A percentile compares a stretch with the other conserved stretches of the same genome.
These are phyloP conservation scores for Malania oleifera DNA, from an alignment of 164 flowering plant species.

Conservation along the genomic window DNA sequence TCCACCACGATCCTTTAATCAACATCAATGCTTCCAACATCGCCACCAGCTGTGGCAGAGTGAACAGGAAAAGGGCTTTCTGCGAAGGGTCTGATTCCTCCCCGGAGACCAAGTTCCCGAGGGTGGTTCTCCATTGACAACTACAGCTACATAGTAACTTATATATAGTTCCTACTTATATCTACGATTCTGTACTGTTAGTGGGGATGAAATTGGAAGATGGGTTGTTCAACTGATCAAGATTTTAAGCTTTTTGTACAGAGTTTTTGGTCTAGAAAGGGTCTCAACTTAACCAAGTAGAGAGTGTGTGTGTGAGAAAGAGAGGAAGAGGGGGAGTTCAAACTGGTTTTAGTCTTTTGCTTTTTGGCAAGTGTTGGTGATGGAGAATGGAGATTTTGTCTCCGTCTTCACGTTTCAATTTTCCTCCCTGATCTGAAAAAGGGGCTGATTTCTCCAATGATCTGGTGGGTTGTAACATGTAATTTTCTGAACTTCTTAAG, in stretches of 20 bases:
- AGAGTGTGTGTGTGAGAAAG: conserved; percentile 1
- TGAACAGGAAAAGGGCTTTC: conserved; percentile 39
- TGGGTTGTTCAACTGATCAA: conserved; percentile 18
- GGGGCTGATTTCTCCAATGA: conserved; percentile 14
- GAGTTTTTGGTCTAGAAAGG: conserved; percentile 10
- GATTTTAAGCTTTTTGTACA: conserved; percentile 28
- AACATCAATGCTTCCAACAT: conserved; percentile 6
- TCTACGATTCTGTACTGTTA: conserved; percentile 3
- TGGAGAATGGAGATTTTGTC: conserved; percentile 10
- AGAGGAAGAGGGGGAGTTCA: neutral
- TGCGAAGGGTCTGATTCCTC: conserved; percentile 45
- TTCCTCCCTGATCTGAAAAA: conserved; percentile 7
- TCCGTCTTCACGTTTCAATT: conserved; percentile 9
- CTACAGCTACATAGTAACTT: neutral
- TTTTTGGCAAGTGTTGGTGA: neutral
- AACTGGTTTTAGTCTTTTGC: neutral
- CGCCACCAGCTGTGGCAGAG: conserved; percentile 23
- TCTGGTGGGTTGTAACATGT: conserved; percentile 6
- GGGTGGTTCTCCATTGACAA: conserved; percentile 46
- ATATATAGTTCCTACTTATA: neutral
- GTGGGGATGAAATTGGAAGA: conserved; percentile 11
- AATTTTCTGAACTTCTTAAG: neutral
- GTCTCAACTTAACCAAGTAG: conserved; percentile 11
- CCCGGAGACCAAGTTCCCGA: conserved; percentile 43
- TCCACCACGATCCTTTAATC: conserved; percentile 30